Conservation (phyloP, 2,329 filamentous ascomycete genomes). For the Microdochium trichocladiopsis region DNA sequence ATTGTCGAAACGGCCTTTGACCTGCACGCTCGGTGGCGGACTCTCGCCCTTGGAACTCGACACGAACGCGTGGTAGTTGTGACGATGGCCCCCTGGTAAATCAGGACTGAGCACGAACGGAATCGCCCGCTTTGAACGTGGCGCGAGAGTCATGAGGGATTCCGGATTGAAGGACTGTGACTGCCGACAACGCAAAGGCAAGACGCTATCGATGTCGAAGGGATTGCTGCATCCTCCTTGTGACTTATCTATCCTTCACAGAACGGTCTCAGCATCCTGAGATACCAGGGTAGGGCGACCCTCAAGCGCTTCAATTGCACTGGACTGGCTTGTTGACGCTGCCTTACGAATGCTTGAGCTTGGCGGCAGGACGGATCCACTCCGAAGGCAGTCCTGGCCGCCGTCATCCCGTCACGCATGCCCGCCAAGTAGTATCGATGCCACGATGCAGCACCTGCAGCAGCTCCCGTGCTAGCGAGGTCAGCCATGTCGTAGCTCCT, state of each 20-base stretch:
- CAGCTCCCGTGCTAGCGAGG: no score
- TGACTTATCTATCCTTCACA: background rate
- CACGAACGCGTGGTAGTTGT: background rate
- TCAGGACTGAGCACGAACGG: background rate
- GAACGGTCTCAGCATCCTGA: background rate
- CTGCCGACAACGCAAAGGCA: background rate
- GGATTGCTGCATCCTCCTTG: background rate
- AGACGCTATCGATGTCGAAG: background rate
- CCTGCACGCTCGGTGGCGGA: background rate
- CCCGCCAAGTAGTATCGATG: no score
- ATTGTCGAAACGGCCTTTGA: background rate
- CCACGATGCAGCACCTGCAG: no score
- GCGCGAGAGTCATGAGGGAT: background rate
- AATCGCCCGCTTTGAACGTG: background rate
- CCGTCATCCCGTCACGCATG: no score
- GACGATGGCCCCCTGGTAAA: background rate
- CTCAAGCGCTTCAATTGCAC: background rate
- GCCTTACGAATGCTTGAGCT: no score
- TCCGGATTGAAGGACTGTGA: background rate
- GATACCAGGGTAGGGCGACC: background rate
- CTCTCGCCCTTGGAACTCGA: background rate
- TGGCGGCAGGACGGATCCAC: no score
- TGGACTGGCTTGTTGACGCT: no score
- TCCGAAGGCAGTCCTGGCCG: no score
- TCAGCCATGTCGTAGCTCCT: no score